Evolutionary conservation across 345 rosid genomes (phyloP).

Genomic region (Bruguiera sexangula): DNA sequence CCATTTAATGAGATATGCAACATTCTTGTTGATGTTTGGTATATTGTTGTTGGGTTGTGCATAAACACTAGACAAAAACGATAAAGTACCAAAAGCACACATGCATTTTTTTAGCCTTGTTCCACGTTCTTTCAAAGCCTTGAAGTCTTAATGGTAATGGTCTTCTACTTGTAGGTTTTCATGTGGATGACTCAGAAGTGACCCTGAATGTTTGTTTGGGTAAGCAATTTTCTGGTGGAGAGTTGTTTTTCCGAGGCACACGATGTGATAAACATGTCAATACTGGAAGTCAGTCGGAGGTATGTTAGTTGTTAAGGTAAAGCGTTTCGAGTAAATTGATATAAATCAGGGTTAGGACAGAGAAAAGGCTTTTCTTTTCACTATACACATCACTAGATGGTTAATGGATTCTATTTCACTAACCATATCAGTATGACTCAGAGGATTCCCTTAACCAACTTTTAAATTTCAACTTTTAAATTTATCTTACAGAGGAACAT

Average conservation of each 20-base stretch:
- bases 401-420: neutral
- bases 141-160: constrained; percentile 1
- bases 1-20: no score
- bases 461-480: no score
- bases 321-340: constrained; percentile 81
- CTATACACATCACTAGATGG: no score
- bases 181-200: constrained; percentile 96
- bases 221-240: constrained; percentile 80
- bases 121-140: neutral
- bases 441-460: no score
- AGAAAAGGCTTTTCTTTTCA: constrained; percentile 26
- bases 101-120: neutral
- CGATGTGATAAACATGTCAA: constrained; percentile 88
- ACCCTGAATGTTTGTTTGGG: constrained; percentile 93
- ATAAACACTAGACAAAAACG: neutral
- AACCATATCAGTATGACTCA: neutral
- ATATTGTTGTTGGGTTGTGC: no score
- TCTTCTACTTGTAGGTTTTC: constrained; percentile 62
- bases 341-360: constrained; percentile 39
- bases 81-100: neutral
- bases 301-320: constrained; percentile 36
- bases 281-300: constrained; percentile 58
- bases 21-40: no score
- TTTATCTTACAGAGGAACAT: no score
- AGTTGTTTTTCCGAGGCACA: constrained; percentile 76